Evolutionary conservation across 2,329 filamentous ascomycete genomes (phyloP).

Genomic region (Colletotrichum euphorbiae): DNA sequence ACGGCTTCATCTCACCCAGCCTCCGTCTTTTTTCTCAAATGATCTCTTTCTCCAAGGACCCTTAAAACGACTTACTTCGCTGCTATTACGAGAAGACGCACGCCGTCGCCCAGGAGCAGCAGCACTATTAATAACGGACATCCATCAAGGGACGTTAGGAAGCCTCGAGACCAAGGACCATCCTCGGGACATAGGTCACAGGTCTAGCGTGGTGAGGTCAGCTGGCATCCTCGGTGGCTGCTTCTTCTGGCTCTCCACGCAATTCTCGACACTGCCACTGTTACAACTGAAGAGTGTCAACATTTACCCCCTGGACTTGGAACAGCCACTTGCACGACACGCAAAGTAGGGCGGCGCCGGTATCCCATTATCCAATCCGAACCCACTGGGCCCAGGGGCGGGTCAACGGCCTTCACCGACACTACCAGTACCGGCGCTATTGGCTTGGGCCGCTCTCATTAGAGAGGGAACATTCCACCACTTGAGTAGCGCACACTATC

Average conservation of each 20-base stretch:
- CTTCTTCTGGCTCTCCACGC: conserved; percentile 8
- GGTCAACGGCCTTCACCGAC: conserved; percentile 40
- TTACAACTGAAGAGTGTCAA: conserved; percentile 22
- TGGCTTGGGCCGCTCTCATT: conserved; percentile 22
- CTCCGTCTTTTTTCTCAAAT: background rate
- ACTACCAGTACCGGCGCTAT: conserved; percentile 33
- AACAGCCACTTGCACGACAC: conserved; percentile 33
- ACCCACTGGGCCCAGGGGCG: conserved; percentile 29
- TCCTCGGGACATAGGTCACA: conserved; percentile 27
- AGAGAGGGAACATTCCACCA: conserved; percentile 27
- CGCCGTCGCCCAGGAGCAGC: background rate
- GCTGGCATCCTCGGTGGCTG: conserved; percentile 28
- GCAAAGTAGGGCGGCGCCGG: conserved; percentile 24
- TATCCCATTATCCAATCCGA: conserved; percentile 35
- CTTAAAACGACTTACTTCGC: conserved; percentile 12
- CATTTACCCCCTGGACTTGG: conserved; percentile 16
- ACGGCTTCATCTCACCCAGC: conserved; percentile 28
- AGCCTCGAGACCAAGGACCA: conserved; percentile 15
- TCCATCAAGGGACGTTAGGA: background rate
- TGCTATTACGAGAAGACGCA: conserved; percentile 4
- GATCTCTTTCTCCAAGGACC: conserved; percentile 21
- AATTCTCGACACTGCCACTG: conserved; percentile 16
- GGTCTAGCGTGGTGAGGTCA: conserved; percentile 35
- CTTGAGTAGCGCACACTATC: conserved; percentile 13
- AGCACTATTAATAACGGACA: background rate